phyloP scores from a whole-genome alignment of 2,329 filamentous ascomycete species.

The Botrytis porri region DNA sequence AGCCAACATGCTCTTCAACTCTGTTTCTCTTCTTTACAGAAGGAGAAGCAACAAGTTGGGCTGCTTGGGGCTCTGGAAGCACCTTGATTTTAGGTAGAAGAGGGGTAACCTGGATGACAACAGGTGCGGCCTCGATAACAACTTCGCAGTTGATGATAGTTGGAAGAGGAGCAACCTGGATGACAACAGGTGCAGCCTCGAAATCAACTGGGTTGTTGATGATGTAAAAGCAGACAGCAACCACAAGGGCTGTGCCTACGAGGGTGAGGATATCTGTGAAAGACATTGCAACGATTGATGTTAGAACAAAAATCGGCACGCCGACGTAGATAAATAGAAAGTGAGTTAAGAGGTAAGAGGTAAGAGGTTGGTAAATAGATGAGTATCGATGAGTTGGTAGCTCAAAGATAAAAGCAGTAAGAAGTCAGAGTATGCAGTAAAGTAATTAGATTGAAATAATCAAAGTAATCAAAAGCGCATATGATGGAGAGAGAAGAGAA shows the following conservation, averaged over 20 bases:
- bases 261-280: neutral
- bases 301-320: conserved; percentile 16
- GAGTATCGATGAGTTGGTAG: conserved; percentile 16
- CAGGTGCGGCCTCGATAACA: neutral
- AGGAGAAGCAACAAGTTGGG: neutral
- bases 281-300: conserved; percentile 13
- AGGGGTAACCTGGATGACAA: neutral
- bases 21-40: neutral
- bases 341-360: neutral
- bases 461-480: conserved; percentile 3
- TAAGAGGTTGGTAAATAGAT: neutral
- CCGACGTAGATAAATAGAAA: neutral
- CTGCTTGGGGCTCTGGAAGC: neutral
- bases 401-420: conserved; percentile 13
- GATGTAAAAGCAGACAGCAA: neutral
- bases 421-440: conserved; percentile 6
- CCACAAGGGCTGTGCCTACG: conserved; percentile 1
- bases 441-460: neutral
- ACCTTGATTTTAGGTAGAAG: neutral
- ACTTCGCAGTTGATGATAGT: neutral
- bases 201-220: neutral
- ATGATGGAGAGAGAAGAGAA: neutral
- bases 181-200: conserved; percentile 4
- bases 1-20: neutral
- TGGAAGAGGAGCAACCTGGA: neutral